phyloP scores from a whole-genome alignment of 2,329 filamentous ascomycete genomes.

The Plectosphaerella sp. region DNA sequence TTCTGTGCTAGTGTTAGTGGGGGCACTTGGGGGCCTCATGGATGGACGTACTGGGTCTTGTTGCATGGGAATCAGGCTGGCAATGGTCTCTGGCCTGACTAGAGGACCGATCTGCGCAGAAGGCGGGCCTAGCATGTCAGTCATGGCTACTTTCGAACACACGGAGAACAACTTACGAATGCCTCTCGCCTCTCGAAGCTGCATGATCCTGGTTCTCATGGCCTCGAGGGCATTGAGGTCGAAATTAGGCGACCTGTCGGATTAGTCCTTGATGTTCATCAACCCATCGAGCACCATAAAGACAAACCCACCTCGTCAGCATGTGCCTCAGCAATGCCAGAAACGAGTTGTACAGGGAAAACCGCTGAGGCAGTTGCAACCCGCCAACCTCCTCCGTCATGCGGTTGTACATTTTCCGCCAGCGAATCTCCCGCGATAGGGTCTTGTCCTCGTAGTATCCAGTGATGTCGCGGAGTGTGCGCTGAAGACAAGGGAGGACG shows the following conservation, averaged over 20 bases:
- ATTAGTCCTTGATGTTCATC: not conserved
- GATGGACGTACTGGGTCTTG: slow-evolving; percentile 16
- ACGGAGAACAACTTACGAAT: slow-evolving; percentile 36
- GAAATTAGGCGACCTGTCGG: slow-evolving; percentile 42
- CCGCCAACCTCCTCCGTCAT: slow-evolving; percentile 49
- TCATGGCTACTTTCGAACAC: not conserved
- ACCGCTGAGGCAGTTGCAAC: slow-evolving; percentile 46
- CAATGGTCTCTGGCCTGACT: slow-evolving; percentile 22
- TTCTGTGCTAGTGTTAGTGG: slow-evolving; percentile 26
- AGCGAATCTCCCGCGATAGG: slow-evolving; percentile 42
- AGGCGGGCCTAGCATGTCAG: slow-evolving; percentile 24
- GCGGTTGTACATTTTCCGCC: slow-evolving; percentile 54
- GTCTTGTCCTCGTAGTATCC: slow-evolving; percentile 45
- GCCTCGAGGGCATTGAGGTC: slow-evolving; percentile 51
- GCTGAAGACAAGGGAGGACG: slow-evolving; percentile 50
- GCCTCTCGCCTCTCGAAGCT: slow-evolving; percentile 46
- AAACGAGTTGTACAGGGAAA: slow-evolving; percentile 53
- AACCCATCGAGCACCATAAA: not conserved
- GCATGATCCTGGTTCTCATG: slow-evolving; percentile 42
- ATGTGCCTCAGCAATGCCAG: slow-evolving; percentile 44
- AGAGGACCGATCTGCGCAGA: slow-evolving; percentile 26
- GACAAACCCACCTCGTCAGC: slow-evolving; percentile 39
- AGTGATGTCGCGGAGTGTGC: slow-evolving; percentile 49
- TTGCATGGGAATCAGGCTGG: slow-evolving; percentile 16
- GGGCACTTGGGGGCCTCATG: not conserved